Percentiles rank a stretch among this genome's conserved stretches.
phyloP scores from a whole-genome alignment of 257 asterid species.

The Scutellaria barbata region DNA sequence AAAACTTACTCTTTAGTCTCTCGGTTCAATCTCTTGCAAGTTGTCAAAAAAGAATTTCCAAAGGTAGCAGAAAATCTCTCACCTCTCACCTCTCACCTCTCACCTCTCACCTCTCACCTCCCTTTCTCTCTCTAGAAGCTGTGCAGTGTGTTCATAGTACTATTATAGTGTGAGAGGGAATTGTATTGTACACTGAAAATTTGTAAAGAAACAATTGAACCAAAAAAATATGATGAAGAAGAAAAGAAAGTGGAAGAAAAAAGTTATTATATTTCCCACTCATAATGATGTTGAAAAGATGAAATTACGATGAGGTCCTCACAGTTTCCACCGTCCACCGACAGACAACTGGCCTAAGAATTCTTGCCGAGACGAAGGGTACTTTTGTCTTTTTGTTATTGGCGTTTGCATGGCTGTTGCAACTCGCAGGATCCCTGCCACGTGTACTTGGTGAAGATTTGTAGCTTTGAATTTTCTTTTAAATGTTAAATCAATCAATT shows the following conservation, averaged over 20 bases:
- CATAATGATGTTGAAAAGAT: background rate
- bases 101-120: no score
- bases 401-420: slow-evolving; percentile 38
- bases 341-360: slow-evolving; percentile 33
- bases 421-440: slow-evolving; percentile 31
- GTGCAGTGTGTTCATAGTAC: slow-evolving; percentile 17
- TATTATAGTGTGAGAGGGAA: slow-evolving; percentile 16
- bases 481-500: background rate
- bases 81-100: no score
- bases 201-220: slow-evolving; percentile 11
- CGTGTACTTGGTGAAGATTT: slow-evolving; percentile 22
- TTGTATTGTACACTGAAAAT: background rate
- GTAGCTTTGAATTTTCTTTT: background rate
- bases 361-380: slow-evolving; percentile 29
- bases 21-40: slow-evolving; percentile 34
- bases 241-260: slow-evolving; percentile 1
- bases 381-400: slow-evolving; percentile 28
- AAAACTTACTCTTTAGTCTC: slow-evolving; percentile 40
- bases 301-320: slow-evolving; percentile 28
- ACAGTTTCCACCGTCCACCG: slow-evolving; percentile 41
- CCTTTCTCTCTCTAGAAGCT: slow-evolving; percentile 22
- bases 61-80: slow-evolving; percentile 29
- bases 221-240: background rate
- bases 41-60: background rate
- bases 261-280: slow-evolving; percentile 27